Conservation (phyloP, 208 protist species). For the Trypanosoma grayi region DNA sequence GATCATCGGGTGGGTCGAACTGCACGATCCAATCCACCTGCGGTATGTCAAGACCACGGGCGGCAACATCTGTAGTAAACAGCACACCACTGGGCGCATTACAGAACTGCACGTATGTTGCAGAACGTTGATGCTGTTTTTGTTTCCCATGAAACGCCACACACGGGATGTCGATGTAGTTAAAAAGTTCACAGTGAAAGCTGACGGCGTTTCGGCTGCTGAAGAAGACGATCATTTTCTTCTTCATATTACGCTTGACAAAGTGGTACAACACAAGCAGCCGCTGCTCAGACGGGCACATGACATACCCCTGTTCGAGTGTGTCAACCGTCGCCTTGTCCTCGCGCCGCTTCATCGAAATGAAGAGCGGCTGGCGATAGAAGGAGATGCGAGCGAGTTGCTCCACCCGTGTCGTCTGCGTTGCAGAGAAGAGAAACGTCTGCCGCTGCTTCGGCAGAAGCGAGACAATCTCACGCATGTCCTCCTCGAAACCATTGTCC, state of each 20-base stretch:
- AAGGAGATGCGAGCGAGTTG: constrained; percentile 96
- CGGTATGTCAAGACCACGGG: constrained; percentile 99
- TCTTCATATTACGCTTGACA: constrained; percentile 97
- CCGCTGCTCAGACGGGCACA: constrained; percentile 93
- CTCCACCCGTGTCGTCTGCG: constrained; percentile 98
- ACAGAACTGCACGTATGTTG: constrained; percentile 99
- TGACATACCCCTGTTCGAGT: constrained; percentile 98
- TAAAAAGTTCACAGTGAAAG: constrained; percentile 99
- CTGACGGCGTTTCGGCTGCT: constrained; percentile 98
- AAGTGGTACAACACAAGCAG: constrained; percentile 99
- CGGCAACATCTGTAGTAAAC: constrained; percentile 99
- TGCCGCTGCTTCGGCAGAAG: constrained; percentile 96
- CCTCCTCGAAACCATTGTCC: constrained; percentile 98
- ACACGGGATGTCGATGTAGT: constrained; percentile 99
- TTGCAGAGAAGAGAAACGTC: constrained; percentile 99
- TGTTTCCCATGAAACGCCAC: constrained; percentile 99
- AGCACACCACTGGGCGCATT: constrained; percentile 98
- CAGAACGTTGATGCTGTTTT: constrained; percentile 99
- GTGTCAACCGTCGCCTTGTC: constrained; percentile 93
- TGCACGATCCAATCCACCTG: constrained; percentile 99
- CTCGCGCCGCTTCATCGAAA: constrained; percentile 95
- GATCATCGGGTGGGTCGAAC: constrained; percentile 99
- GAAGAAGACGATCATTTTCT: constrained; percentile 99
- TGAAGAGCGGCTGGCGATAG: constrained; percentile 92
- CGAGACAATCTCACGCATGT: constrained; percentile 98